Conservation (phyloP, 148 eudicot genomes). For the Rhododendron mucronatum region DNA sequence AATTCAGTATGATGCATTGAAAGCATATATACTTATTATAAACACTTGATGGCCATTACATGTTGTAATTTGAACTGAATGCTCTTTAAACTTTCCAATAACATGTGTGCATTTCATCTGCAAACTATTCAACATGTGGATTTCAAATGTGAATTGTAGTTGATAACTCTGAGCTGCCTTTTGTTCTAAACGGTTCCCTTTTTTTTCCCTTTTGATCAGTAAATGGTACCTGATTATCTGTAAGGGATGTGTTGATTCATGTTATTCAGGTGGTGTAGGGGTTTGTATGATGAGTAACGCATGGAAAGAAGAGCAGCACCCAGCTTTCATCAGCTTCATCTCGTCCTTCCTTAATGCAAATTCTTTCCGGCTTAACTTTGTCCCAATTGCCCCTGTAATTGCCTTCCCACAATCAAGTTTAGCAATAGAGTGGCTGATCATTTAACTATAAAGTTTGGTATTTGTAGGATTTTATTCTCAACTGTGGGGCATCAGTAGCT, state of each 20-base stretch:
- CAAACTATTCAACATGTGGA: neutral
- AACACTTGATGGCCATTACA: neutral
- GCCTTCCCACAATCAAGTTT: conserved; percentile 7
- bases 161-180: neutral
- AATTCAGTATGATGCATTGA: neutral
- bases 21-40: neutral
- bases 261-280: conserved; percentile 50
- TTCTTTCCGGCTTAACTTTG: conserved; percentile 65
- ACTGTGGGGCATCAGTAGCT: conserved; percentile 92
- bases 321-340: conserved; percentile 78
- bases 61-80: neutral
- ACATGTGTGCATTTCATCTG: neutral
- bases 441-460: conserved; percentile 6
- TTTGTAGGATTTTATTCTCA: conserved; percentile 86
- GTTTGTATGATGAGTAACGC: conserved; percentile 82
- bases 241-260: neutral
- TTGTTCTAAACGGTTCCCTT: neutral
- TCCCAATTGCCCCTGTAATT: conserved; percentile 78
- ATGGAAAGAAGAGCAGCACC: conserved; percentile 86
- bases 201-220: too few species aligned
- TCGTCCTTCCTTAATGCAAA: conserved; percentile 60
- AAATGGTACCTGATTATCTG: neutral
- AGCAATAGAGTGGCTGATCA: neutral
- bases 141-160: neutral
- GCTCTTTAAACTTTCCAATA: neutral